These are phyloP conservation scores for Kazachstania bromeliacearum DNA, from an alignment of 805 yeast genomes.

Conservation along the genomic window DNA sequence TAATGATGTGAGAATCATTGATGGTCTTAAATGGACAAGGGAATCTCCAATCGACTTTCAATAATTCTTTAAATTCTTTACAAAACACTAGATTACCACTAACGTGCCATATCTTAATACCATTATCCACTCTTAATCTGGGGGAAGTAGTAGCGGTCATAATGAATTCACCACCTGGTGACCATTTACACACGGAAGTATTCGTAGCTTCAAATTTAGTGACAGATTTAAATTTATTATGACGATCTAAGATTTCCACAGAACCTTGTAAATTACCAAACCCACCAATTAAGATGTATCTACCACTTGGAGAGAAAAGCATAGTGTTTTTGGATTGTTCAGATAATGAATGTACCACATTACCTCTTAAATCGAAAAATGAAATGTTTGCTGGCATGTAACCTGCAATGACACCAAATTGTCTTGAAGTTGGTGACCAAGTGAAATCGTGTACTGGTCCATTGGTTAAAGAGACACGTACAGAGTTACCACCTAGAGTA, in stretches of 20 bases:
- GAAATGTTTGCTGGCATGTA: slow-evolving; percentile 96
- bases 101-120: slow-evolving; percentile 88
- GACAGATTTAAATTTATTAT: slow-evolving; percentile 69
- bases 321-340: slow-evolving; percentile 85
- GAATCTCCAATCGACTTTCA: slow-evolving; percentile 79
- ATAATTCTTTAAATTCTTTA: slow-evolving; percentile 74
- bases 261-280: slow-evolving; percentile 97
- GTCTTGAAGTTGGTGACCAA: slow-evolving; percentile 94
- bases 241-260: slow-evolving; percentile 90
- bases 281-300: slow-evolving; percentile 87
- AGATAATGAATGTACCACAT: slow-evolving; percentile 71
- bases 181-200: slow-evolving; percentile 95
- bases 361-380: slow-evolving; percentile 90
- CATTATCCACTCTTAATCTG: slow-evolving; percentile 91
- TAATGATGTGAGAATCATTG: slow-evolving; percentile 27
- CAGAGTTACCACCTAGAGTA: slow-evolving; percentile 85
- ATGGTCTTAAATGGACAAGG: slow-evolving; percentile 21
- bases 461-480: slow-evolving; percentile 74
- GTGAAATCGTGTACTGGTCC: slow-evolving; percentile 97
- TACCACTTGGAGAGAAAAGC: slow-evolving; percentile 87
- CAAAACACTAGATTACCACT: slow-evolving; percentile 71
- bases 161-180: slow-evolving; percentile 90
- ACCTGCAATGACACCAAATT: slow-evolving; percentile 95
- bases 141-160: slow-evolving; percentile 97
- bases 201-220: slow-evolving; percentile 83